phyloP scores from a whole-genome alignment of 2,329 filamentous ascomycete species.

The Talaromyces atroroseus region DNA sequence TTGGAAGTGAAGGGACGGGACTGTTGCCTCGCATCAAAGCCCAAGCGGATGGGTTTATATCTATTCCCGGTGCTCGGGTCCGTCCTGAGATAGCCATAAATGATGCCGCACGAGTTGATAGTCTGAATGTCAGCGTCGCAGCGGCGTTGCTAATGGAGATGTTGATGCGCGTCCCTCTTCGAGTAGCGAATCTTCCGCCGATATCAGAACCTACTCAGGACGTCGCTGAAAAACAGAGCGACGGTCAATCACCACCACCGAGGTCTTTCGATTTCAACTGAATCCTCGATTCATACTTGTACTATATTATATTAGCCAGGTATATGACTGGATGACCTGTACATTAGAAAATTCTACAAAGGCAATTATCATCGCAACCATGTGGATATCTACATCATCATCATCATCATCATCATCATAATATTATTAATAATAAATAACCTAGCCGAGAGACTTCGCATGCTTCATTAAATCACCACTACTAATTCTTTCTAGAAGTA shows the following conservation, averaged over 20 bases:
- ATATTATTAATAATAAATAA: background rate
- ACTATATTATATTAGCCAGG: slow-evolving; percentile 1
- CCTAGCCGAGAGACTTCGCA: background rate
- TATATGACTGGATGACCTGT: background rate
- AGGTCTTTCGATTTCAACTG: slow-evolving; percentile 13
- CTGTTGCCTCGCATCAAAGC: slow-evolving; percentile 60
- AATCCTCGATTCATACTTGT: background rate
- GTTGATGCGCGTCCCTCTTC: slow-evolving; percentile 32
- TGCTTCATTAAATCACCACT: background rate
- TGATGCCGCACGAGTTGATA: slow-evolving; percentile 62
- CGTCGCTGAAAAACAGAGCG: slow-evolving; percentile 15
- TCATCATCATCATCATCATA: background rate
- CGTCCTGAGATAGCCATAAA: slow-evolving; percentile 32
- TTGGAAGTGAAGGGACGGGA: slow-evolving; percentile 77
- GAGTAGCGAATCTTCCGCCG: slow-evolving; percentile 2
- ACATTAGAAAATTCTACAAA: slow-evolving; percentile 1
- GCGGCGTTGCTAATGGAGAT: slow-evolving; percentile 60
- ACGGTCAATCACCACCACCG: background rate
- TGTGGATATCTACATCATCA: background rate
- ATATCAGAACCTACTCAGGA: background rate
- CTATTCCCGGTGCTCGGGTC: slow-evolving; percentile 55
- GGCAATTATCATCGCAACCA: background rate
- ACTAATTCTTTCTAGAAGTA: background rate
- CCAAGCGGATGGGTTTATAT: slow-evolving; percentile 58
- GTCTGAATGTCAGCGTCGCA: slow-evolving; percentile 89